These are phyloP conservation scores for Thraustotheca clavata DNA, from an alignment of 352 stramenopile genomes.

Conservation along the genomic window DNA sequence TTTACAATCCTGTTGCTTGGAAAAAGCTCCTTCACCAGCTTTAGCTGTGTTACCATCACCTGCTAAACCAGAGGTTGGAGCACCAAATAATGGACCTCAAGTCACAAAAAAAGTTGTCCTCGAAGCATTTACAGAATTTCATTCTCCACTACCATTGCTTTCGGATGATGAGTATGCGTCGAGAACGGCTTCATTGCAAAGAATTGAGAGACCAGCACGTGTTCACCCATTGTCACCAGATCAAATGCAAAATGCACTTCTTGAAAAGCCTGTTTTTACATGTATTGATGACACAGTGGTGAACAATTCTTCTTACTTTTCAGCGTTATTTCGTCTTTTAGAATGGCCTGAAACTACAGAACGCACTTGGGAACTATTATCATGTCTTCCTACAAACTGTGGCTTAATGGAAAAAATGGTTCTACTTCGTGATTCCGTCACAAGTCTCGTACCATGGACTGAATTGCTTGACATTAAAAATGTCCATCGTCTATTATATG, in stretches of 20 bases:
- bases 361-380: constrained; percentile 66
- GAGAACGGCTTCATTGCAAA: no score
- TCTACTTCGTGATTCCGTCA: constrained; percentile 28
- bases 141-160: no score
- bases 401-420: constrained; percentile 57
- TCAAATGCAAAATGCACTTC: neutral
- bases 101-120: no score
- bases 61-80: neutral
- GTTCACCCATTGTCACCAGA: neutral
- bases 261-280: neutral
- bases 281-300: constrained; percentile 46
- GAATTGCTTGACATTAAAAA: constrained; percentile 37
- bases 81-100: no score
- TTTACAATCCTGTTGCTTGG: constrained; percentile 36
- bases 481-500: constrained; percentile 52
- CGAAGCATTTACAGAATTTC: neutral
- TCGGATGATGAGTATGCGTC: neutral
- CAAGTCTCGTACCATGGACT: constrained; percentile 28
- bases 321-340: constrained; percentile 47
- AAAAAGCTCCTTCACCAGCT: neutral
- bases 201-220: no score
- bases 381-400: constrained; percentile 57
- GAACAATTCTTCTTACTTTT: constrained; percentile 46
- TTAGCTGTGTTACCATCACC: constrained; percentile 14
- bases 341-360: constrained; percentile 46